Evolutionary conservation across 495 filamentous ascomycete species (phyloP), one percentile per base, ranked within the genome.

Genomic region (Aspergillus hancockii): DNA sequence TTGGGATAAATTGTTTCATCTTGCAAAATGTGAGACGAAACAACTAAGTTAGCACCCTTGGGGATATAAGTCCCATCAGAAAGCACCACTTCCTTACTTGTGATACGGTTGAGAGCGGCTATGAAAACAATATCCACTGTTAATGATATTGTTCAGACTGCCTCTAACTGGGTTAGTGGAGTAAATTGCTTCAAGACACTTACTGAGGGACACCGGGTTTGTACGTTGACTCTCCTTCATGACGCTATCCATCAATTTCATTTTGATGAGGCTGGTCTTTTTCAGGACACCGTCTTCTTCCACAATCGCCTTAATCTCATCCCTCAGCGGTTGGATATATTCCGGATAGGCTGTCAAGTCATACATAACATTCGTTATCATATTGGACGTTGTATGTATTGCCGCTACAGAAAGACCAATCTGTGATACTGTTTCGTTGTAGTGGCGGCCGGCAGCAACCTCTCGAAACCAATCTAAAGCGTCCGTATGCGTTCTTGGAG

Each of bases 191-290:
- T n/a, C 3, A 36, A 3, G 31, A 52, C 16, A 70, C 73, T 60
- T 71, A 80, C 78, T 52, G 56, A 71, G 55, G 54, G 71, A 47
- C 28, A 71, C 25, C 14, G 79, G 63, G 53, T 73, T 45, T 54
- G 70, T 49, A 32, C 62, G 65, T 64, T 72, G 68, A 54, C 67
- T 67, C 64, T 81, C 67, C 58, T 79, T 76, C 63, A 75, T 64
- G 7, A 74, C 62, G 49, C 73, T 77, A 38, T 77, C 75, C 76
- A 85, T 73, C 50, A 81, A 63, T 63, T 75, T 78, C 55, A 85
- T 63, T 62, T 83, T 82, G 22, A 72, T 69, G 21, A 83, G 40
- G 6, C 75, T 77, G 16, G 72, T 72, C 68, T 80, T 83, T 34
- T 76, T 75, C 70, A 82, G 71, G 12, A 68, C 68, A 0, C 69